Evolutionary conservation across 169 alveolate genomes (phyloP).

Genomic region (Plasmodium cynomolgi): DNA sequence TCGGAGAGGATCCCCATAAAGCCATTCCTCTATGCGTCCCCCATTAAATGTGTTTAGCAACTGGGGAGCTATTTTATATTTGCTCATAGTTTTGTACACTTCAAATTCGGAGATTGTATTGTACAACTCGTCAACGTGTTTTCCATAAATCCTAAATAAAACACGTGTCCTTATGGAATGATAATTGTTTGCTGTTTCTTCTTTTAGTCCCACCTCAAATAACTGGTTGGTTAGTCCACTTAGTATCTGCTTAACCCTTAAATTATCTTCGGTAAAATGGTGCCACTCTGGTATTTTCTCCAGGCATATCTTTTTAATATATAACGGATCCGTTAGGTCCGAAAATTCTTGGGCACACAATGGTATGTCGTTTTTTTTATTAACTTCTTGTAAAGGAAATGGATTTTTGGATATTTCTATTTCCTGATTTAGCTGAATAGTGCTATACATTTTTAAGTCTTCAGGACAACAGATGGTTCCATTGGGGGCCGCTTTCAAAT

Average conservation of each 20-base stretch:
- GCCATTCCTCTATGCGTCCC: constrained; percentile 87
- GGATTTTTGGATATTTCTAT: constrained; percentile 58
- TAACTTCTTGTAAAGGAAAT: constrained; percentile 46
- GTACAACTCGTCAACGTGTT: constrained; percentile 79
- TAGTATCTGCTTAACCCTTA: constrained; percentile 79
- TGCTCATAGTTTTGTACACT: constrained; percentile 81
- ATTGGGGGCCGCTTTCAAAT: neutral
- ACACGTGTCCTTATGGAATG: constrained; percentile 68
- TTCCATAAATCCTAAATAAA: constrained; percentile 81
- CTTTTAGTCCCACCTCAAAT: constrained; percentile 77
- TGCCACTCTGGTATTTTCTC: constrained; percentile 79
- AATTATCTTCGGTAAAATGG: constrained; percentile 41
- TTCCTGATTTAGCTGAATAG: constrained; percentile 64
- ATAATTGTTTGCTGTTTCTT: constrained; percentile 41
- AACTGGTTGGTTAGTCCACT: constrained; percentile 81
- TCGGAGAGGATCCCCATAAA: constrained; percentile 83
- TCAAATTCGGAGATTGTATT: constrained; percentile 81
- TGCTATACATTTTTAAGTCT: constrained; percentile 51
- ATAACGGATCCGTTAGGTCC: constrained; percentile 78
- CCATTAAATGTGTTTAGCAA: constrained; percentile 79
- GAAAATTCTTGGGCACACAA: constrained; percentile 78
- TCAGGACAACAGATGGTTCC: neutral
- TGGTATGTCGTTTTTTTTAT: constrained; percentile 72
- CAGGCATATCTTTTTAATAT: constrained; percentile 76
- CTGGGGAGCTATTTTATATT: constrained; percentile 81